Conservation (phyloP, 441 rosid genomes). For the Breynia disticha region DNA sequence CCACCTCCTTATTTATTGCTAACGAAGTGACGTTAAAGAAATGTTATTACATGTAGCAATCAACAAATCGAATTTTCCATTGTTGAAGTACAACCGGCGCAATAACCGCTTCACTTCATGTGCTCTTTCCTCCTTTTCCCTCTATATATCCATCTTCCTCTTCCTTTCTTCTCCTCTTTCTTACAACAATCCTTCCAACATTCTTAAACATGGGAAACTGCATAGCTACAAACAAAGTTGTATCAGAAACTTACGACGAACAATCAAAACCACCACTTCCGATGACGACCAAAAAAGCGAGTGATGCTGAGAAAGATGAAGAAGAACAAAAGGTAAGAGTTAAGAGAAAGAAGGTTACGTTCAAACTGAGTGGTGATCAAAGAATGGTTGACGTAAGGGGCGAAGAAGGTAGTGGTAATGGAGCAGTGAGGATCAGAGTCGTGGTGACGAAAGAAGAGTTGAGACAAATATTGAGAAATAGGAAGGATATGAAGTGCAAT, state of each 20-base stretch:
- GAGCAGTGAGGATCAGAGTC: slow-evolving; percentile 39
- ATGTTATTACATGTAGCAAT: too few species aligned
- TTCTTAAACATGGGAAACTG: not conserved
- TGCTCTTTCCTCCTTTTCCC: not conserved
- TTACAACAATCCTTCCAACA: not conserved
- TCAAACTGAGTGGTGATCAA: slow-evolving; percentile 8
- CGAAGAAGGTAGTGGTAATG: slow-evolving; percentile 9
- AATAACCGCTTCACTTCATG: too few species aligned
- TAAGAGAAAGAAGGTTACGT: slow-evolving; percentile 23
- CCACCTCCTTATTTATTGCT: too few species aligned
- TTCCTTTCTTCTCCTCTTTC: not conserved
- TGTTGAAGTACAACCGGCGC: too few species aligned
- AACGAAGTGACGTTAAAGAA: too few species aligned
- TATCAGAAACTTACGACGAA: not conserved
- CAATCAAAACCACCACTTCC: too few species aligned
- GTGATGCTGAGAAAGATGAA: not conserved
- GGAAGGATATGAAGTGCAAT: slow-evolving; percentile 16
- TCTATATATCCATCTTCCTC: not conserved
- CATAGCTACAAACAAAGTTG: not conserved
- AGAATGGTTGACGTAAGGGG: not conserved
- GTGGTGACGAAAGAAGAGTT: slow-evolving; percentile 56
- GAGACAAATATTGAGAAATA: slow-evolving; percentile 30
- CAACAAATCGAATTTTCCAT: too few species aligned
- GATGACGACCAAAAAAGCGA: not conserved
- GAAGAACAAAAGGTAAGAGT: slow-evolving; percentile 6